phyloP scores from a whole-genome alignment of 2,329 filamentous ascomycete species.

The Penicillium sp. region DNA sequence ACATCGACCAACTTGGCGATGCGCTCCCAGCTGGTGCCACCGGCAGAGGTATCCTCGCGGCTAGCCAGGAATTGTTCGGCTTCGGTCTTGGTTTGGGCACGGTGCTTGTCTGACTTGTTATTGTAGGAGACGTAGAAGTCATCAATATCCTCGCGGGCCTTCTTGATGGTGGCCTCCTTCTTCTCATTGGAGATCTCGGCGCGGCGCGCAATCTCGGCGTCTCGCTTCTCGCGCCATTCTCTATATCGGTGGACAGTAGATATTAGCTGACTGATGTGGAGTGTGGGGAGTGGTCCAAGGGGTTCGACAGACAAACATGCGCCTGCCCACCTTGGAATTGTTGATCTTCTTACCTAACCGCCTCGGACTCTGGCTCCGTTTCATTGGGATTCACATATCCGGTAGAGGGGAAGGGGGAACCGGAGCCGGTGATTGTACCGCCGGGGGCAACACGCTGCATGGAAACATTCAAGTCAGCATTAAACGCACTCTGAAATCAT shows the following conservation, averaged over 20 bases:
- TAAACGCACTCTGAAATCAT: neutral
- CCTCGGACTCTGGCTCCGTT: slow-evolving; percentile 76
- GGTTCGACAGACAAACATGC: slow-evolving; percentile 5
- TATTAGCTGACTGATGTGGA: slow-evolving; percentile 6
- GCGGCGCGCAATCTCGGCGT: slow-evolving; percentile 75
- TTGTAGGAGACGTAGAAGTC: slow-evolving; percentile 99
- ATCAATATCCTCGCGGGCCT: slow-evolving; percentile 90
- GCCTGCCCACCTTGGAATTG: neutral
- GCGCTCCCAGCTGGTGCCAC: slow-evolving; percentile 96
- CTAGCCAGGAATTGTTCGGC: slow-evolving; percentile 86
- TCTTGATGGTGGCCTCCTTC: slow-evolving; percentile 78
- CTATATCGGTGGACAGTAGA: slow-evolving; percentile 29
- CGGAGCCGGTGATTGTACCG: slow-evolving; percentile 71
- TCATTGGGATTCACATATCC: slow-evolving; percentile 51
- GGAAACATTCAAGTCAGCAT: slow-evolving; percentile 16
- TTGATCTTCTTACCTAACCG: slow-evolving; percentile 56
- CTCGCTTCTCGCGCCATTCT: slow-evolving; percentile 86
- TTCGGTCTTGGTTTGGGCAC: slow-evolving; percentile 81
- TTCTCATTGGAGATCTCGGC: slow-evolving; percentile 76
- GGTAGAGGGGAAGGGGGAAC: slow-evolving; percentile 52
- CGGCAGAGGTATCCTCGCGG: slow-evolving; percentile 86
- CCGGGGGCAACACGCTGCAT: slow-evolving; percentile 67
- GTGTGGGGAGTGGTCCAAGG: neutral
- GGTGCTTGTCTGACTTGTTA: slow-evolving; percentile 90
- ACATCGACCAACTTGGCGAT: slow-evolving; percentile 97